phyloP scores from a whole-genome alignment of 768 basidiomycete genomes.

The Tylopilus rubrobrunneus region DNA sequence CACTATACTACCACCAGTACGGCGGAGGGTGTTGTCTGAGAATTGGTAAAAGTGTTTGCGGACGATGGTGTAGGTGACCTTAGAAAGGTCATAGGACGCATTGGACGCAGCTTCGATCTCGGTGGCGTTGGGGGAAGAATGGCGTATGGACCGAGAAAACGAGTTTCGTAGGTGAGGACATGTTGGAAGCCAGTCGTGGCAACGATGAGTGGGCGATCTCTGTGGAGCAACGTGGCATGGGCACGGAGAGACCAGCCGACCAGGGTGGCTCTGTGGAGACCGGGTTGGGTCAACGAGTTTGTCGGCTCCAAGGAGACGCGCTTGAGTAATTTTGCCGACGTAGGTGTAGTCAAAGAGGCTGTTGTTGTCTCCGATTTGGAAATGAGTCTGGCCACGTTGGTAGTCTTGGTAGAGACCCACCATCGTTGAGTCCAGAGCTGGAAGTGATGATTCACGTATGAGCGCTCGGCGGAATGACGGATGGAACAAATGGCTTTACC shows the following conservation, averaged over 20 bases:
- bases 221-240: conserved; percentile 33
- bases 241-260: conserved; percentile 39
- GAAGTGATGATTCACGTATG: no score
- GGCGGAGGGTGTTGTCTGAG: conserved; percentile 56
- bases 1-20: conserved; percentile 76
- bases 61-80: conserved; percentile 49
- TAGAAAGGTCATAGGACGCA: conserved; percentile 35
- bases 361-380: conserved; percentile 90
- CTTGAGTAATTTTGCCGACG: conserved; percentile 91
- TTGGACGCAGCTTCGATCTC: conserved; percentile 56
- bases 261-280: conserved; percentile 32
- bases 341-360: conserved; percentile 98
- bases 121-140: conserved; percentile 56
- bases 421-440: conserved; percentile 39
- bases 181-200: conserved; percentile 59
- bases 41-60: conserved; percentile 84
- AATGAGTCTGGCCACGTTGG: conserved; percentile 77
- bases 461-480: no score
- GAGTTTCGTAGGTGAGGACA: conserved; percentile 60
- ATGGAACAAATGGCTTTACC: no score
- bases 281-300: conserved; percentile 50
- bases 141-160: conserved; percentile 22
- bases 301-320: conserved; percentile 92
- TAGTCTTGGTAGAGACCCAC: conserved; percentile 76
- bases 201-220: conserved; percentile 57